Evolutionary conservation across 768 basidiomycete genomes (phyloP).

Genomic region (Rhodotorula babjevae): DNA sequence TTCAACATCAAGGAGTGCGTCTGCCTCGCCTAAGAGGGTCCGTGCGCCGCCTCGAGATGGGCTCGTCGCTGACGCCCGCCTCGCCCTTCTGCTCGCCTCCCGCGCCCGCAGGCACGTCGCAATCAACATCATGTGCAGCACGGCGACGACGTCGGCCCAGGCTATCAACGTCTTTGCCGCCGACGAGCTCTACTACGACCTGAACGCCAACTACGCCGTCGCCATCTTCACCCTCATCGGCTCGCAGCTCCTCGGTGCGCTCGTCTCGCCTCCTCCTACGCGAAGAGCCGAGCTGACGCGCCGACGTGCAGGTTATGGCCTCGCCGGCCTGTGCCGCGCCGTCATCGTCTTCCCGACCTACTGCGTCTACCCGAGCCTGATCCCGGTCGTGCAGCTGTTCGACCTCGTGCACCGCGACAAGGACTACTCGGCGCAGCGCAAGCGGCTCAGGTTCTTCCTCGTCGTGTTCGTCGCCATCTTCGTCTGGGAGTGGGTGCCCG

Average conservation of each 20-base stretch:
- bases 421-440: conserved; percentile 40
- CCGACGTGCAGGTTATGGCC: conserved; percentile 29
- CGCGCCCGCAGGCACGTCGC: conserved; percentile 34
- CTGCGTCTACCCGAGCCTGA: conserved; percentile 35
- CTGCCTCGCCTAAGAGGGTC: no score
- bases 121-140: conserved; percentile 29
- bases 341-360: conserved; percentile 42
- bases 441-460: conserved; percentile 45
- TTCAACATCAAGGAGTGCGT: conserved; percentile 46
- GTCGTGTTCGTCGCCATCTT: conserved; percentile 44
- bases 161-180: conserved; percentile 36
- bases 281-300: no score
- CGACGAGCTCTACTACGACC: conserved; percentile 27
- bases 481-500: conserved; percentile 32
- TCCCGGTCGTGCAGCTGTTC: conserved; percentile 42
- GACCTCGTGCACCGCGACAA: conserved; percentile 45
- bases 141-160: conserved; percentile 25
- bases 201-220: conserved; percentile 43
- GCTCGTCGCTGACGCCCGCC: neutral
- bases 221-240: conserved; percentile 46
- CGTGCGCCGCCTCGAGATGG: no score
- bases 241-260: neutral
- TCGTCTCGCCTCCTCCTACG: no score
- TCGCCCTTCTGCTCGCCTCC: no score
- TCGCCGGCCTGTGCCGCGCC: conserved; percentile 40